Conservation (phyloP, 768 basidiomycete species). For the Leucosporidium creatinivorum region DNA sequence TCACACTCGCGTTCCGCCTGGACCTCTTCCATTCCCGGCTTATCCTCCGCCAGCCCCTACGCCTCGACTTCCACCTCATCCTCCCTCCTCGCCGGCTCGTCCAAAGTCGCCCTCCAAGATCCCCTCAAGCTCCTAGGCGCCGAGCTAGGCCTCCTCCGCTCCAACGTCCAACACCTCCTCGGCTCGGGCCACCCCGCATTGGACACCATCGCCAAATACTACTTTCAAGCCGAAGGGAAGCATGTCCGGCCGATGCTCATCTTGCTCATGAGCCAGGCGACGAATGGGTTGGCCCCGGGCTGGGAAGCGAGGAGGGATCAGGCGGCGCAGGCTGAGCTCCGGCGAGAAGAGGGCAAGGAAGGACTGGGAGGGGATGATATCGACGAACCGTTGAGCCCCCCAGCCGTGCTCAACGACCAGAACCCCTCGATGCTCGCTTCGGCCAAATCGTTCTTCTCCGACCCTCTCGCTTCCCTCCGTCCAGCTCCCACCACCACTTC, state of each 20-base stretch:
- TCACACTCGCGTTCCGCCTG: background rate
- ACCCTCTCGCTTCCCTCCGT: constrained; percentile 44
- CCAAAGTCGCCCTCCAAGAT: constrained; percentile 43
- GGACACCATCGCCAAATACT: constrained; percentile 80
- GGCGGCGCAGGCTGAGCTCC: constrained; percentile 52
- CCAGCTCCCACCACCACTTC: constrained; percentile 39
- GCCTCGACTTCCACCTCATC: background rate
- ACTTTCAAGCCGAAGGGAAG: constrained; percentile 79
- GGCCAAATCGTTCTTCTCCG: constrained; percentile 58
- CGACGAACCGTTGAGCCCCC: constrained; percentile 67
- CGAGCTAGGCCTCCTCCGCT: constrained; percentile 65
- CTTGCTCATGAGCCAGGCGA: constrained; percentile 81
- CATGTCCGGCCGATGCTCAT: constrained; percentile 85
- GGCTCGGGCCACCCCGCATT: constrained; percentile 84
- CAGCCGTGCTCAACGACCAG: constrained; percentile 81
- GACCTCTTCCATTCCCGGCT: background rate
- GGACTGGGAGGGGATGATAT: constrained; percentile 55
- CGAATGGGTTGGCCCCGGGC: constrained; percentile 71
- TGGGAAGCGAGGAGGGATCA: constrained; percentile 47
- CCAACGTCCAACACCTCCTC: constrained; percentile 65
- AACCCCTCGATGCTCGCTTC: constrained; percentile 79
- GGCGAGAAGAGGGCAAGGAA: constrained; percentile 37
- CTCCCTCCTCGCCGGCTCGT: background rate
- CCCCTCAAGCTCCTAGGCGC: constrained; percentile 63
- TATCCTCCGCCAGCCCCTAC: background rate